Percentiles rank a stretch among this genome's conserved stretches.
Conservation (phyloP, 2,329 filamentous ascomycete genomes). For the Ophiostoma ips region DNA sequence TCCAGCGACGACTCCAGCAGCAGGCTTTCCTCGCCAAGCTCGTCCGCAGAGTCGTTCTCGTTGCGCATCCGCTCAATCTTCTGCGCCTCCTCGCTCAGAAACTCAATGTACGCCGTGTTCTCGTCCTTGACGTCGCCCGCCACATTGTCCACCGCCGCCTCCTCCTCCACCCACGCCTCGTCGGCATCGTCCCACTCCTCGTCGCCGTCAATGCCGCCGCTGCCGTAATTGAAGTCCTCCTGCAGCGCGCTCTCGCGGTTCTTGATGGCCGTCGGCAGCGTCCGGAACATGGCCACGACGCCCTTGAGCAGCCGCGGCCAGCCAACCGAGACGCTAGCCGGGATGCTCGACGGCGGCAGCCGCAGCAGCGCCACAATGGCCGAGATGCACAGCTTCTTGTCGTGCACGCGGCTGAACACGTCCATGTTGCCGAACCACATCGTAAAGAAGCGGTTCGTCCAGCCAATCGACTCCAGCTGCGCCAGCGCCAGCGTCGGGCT, state of each 20-base stretch:
- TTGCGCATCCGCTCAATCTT: conserved; percentile 60
- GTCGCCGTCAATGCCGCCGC: conserved; percentile 41
- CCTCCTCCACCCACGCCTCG: conserved; percentile 65
- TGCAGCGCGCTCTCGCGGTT: conserved; percentile 86
- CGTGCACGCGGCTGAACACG: conserved; percentile 82
- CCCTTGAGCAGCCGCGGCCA: conserved; percentile 86
- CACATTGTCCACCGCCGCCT: not conserved
- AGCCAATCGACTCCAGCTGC: conserved; percentile 77
- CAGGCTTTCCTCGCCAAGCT: conserved; percentile 83
- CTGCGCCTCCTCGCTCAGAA: conserved; percentile 84
- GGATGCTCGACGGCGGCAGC: conserved; percentile 67
- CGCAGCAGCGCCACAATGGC: conserved; percentile 79
- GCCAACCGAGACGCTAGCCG: conserved; percentile 81
- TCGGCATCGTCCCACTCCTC: conserved; percentile 78
- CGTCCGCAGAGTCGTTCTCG: conserved; percentile 63
- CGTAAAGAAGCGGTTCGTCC: conserved; percentile 99
- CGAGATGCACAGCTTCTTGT: conserved; percentile 96
- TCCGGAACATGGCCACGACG: conserved; percentile 82
- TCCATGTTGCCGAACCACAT: conserved; percentile 96
- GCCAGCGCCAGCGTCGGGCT: conserved; percentile 76
- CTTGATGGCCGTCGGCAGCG: conserved; percentile 73
- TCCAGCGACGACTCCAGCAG: conserved; percentile 87
- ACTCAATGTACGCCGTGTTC: conserved; percentile 87
- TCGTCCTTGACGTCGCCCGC: conserved; percentile 65
- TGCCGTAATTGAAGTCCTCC: conserved; percentile 68